Base-by-base conservation (phyloP, 768 basidiomycete species). In the Mycena leptocephala region DNA sequence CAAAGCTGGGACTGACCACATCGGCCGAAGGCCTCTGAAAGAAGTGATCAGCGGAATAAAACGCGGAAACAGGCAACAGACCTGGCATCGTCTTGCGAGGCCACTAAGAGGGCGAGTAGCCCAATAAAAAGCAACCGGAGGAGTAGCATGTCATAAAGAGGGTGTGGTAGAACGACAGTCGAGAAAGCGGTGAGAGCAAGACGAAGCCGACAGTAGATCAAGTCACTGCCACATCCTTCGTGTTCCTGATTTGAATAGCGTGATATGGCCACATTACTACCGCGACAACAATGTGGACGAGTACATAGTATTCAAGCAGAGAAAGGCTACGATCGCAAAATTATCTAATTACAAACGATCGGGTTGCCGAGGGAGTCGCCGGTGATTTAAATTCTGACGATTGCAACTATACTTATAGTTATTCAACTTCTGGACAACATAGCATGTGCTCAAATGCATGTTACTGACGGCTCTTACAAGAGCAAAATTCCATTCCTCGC, bases 81-180 rank as follows among this genome's bases (percentile, higher is more conserved):
- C 75, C 64, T 65, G 64, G 26, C 46, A 67, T 41, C 33, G 63
- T 22, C 53, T 55, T 56, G 63, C 14, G 70, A 59, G 24, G 69
- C 62, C 30, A 67, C 75, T 76, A 76, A 20, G 39, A 70, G 64
- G 58, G 69, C 16, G 43, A 76, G 56, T 58, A 76, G 43, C 59
- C 41, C 62, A 65, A 70, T 59, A 28, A 55, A 58, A 37, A 76
- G 75, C 24, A 71, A 28, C 20, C 26, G 68, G 41, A 46, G 65
- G 58, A 61, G 63, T 59, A 53, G 74, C 74, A 76, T 76, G 35
- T 59, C 74, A 76, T 76, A 65, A 61, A 71, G 61, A 75, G 68
- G 61, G 68, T 32, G 63, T 43, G 59, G 28, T 20, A 1, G 55
- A 41, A 9, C 26, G 22, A 56, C 35, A 37, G 58, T 30, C 11